Conservation (phyloP, 306 rosid species). For the Fragaria ananassa region DNA sequence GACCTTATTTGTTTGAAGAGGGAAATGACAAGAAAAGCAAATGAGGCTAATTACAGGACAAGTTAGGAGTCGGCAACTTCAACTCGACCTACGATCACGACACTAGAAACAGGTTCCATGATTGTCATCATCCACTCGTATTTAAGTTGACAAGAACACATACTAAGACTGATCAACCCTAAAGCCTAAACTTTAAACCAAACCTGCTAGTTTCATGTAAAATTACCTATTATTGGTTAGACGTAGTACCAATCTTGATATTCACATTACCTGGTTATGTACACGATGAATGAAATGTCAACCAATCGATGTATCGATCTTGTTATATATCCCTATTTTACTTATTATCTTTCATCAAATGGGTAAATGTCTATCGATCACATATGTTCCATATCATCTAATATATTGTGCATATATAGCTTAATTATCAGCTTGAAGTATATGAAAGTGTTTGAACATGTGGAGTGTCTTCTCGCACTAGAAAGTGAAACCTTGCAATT, state of each 20-base stretch:
- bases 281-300: too few relatives aligned
- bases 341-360: too few relatives aligned
- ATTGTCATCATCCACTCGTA: not conserved
- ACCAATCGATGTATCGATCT: too few relatives aligned
- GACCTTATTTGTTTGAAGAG: not conserved
- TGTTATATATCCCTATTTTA: too few relatives aligned
- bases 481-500: too few relatives aligned
- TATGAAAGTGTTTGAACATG: too few relatives aligned
- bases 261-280: too few relatives aligned
- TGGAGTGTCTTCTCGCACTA: too few relatives aligned
- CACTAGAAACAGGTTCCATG: not conserved
- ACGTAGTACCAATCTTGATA: not conserved
- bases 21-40: not conserved
- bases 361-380: too few relatives aligned
- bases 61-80: not conserved
- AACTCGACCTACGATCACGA: not conserved
- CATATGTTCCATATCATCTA: too few relatives aligned
- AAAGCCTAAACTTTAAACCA: not conserved
- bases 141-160: not conserved
- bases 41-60: not conserved
- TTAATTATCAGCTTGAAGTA: too few relatives aligned
- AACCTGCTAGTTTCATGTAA: not conserved
- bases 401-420: too few relatives aligned
- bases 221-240: not conserved
- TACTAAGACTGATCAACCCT: not conserved